These are phyloP conservation scores for Hibiscus mutabilis DNA, from an alignment of 345 rosid genomes.

Conservation along the genomic window DNA sequence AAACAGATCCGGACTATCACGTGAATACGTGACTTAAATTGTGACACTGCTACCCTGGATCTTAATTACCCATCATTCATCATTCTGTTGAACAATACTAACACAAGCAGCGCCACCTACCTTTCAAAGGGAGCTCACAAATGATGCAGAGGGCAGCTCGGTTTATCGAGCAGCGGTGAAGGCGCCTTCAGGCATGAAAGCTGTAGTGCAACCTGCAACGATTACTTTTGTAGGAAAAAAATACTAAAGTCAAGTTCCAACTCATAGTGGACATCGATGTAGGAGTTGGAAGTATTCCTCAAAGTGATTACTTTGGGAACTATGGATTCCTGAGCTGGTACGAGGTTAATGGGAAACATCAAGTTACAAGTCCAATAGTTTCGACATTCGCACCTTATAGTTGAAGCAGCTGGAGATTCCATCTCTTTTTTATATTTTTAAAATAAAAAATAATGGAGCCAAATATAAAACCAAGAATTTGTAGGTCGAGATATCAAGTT, in stretches of 20 bases:
- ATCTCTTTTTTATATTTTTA: too few relatives aligned
- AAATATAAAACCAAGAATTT: too few relatives aligned
- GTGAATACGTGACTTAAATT: not conserved
- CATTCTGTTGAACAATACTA: conserved; percentile 39
- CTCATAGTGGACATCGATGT: conserved; percentile 27
- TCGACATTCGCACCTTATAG: conserved; percentile 32
- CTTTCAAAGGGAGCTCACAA: conserved; percentile 36
- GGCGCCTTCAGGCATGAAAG: conserved; percentile 31
- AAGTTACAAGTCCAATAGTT: conserved; percentile 33
- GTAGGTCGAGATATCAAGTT: too few relatives aligned
- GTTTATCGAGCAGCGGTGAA: conserved; percentile 20
- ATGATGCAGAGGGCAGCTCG: conserved; percentile 23
- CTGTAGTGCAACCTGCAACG: conserved; percentile 20
- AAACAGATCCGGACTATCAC: conserved; percentile 29
- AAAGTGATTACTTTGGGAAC: conserved; percentile 38
- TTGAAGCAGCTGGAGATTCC: not conserved
- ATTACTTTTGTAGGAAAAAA: conserved; percentile 26
- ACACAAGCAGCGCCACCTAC: conserved; percentile 28
- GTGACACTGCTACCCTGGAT: conserved; percentile 25
- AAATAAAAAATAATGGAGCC: too few relatives aligned
- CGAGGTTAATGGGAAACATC: conserved; percentile 28
- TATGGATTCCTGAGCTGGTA: conserved; percentile 41
- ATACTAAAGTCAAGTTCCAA: conserved; percentile 29
- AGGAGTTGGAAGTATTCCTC: conserved; percentile 11
- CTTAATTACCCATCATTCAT: conserved; percentile 50